Evolutionary conservation across 2,329 filamentous ascomycete species (phyloP).

Genomic region (Podosphaera fusca): DNA sequence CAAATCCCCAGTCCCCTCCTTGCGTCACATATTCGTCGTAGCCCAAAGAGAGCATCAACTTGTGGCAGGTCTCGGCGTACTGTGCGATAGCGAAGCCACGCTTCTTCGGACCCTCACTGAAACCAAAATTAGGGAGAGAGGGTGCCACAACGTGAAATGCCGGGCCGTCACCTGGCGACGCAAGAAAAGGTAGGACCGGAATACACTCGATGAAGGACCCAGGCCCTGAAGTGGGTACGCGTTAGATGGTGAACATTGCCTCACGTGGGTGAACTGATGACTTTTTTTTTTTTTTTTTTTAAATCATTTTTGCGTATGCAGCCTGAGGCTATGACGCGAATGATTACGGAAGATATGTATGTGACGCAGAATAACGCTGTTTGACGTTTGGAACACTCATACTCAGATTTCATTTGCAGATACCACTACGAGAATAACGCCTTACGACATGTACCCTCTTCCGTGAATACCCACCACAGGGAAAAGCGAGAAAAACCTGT

Average conservation of each 20-base stretch:
- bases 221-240: conserved; percentile 23
- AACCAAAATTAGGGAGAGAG: conserved; percentile 30
- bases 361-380: no score
- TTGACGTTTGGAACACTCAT: no score
- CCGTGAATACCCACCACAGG: no score
- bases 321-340: no score
- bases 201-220: conserved; percentile 44
- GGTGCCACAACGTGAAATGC: conserved; percentile 35
- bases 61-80: conserved; percentile 41
- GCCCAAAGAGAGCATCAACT: conserved; percentile 44
- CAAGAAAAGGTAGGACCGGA: conserved; percentile 31
- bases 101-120: conserved; percentile 22
- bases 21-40: conserved; percentile 39
- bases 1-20: conserved; percentile 50
- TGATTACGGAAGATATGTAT: no score
- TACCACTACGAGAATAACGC: no score
- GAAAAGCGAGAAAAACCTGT: no score
- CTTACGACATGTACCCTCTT: no score
- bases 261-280: background rate
- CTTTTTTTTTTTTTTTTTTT: no score
- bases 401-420: no score
- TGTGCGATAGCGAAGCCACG: conserved; percentile 33
- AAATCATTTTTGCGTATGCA: no score
- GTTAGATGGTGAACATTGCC: background rate
- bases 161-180: conserved; percentile 18